Evolutionary conservation across 345 rosid genomes (phyloP), one percentile per base, ranked within the genome.

Genomic region (Ceriops zippeliana): DNA sequence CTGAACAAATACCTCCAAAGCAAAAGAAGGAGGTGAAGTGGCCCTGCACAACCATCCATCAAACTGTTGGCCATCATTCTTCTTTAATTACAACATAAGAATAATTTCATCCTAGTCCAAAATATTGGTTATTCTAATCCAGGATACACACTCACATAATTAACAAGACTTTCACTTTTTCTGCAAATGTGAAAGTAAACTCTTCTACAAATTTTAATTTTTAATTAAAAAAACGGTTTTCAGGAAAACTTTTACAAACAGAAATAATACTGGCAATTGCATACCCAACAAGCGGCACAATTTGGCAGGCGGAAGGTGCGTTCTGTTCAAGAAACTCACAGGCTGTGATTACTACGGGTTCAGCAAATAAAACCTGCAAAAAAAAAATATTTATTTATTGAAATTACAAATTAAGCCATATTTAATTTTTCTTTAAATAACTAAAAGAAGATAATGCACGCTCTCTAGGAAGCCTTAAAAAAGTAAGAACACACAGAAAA

Each of bases 11-110:
- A 90, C 97, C 81, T 95, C 99, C 87, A 95, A 79, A 71, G 99
- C 99, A 87, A 95, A 95, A 34, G 99, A 95, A 68, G 96, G 97
- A 62, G 99, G 99, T 58, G 89, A 90, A 65, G 99, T 95, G 8
- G 96, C 99, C 86, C 99, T 95, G 81, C 57, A 65, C 11, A 67
- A 81, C n/a, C 65, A 49, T 24, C 49, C 26, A 65, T 42, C 67
- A 70, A 1, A 67, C 5, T 13, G 49, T 67, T 37, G 73, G 51
- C 26, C 16, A 67, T 4, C 26, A 32, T 26, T 17, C 21, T 16
- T 32, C 24, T n/a, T 21, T 11, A 70, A 56, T 8, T 9, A 34
- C 10, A 22, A 34, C 34, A 62, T 10, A 11, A 13, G 17, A 42
- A 13, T 42, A 42, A 42, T 42, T 38, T 42, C 49, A 42, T 13